Base-by-base conservation (phyloP, 2,329 filamentous ascomycete genomes). In the Penicillium sclerotigenum region DNA sequence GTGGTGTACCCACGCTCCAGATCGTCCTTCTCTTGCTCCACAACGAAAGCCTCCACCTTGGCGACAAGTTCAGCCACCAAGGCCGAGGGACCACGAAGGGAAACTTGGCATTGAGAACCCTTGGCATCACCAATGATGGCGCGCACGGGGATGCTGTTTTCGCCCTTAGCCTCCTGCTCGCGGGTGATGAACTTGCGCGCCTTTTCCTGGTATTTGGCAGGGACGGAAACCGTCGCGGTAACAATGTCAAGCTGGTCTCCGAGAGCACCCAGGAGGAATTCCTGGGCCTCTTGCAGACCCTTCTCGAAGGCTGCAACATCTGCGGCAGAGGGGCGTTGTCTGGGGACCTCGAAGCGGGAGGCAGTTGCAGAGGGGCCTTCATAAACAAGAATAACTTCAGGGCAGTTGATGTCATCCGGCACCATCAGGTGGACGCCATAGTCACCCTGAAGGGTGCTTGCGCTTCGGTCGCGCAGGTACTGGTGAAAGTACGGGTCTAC, bases 21-120 rank as follows among this genome's bases (percentile, higher is more conserved):
- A 75, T 97, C 93, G 59, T 97, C 92, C 72, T 90, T 84, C 77
- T 92, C 89, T 75, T 96, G 91, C 71, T 95, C 88, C 69, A 88
- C 87, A 22, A 97, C 80, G 69, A 96, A 97, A 7, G 84, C 84
- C 56, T 83, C 76, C 52, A 96, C 85, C 78, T 92, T 94, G 34
- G 81, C 76, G 29, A 84, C 81, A 37, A 97, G 81, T 2, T 85
- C 83, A 49, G 89, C 83, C 4, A 96, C 90, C 22, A 84, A 83
- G 18, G 85, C 83, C 45, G 83, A 78, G 22, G 91, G 92, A 22
- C 93, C 93, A 58, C 90, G 88, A 58, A 97, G 82, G 42, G 84
- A 87, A 57, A 93, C 81, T 57, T 80, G 74, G 54, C 75, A 78
- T 53, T 71, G 66, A 28, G 58, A 58, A 26, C 63, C 66, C 54